Evolutionary conservation across 768 basidiomycete genomes (phyloP).

Genomic region (Pulveroboletus sp.): DNA sequence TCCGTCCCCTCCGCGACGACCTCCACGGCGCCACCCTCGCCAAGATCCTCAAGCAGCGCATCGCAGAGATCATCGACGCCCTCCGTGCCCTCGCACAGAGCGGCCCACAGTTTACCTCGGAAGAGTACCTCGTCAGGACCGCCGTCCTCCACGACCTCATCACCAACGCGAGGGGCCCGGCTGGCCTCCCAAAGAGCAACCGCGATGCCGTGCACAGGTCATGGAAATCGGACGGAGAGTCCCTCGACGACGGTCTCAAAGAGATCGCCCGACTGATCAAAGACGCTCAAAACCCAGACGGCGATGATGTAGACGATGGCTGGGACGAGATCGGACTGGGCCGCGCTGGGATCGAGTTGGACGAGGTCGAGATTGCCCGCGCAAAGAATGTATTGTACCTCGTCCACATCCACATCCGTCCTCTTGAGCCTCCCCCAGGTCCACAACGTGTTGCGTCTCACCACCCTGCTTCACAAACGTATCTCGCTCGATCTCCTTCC

Average conservation of each 20-base stretch:
- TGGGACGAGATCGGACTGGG: constrained; percentile 60
- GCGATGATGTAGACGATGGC: constrained; percentile 40
- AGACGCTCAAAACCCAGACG: constrained; percentile 25
- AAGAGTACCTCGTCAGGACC: constrained; percentile 54
- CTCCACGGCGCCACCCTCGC: constrained; percentile 45
- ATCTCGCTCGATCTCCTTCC: constrained; percentile 50
- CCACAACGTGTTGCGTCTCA: constrained; percentile 56
- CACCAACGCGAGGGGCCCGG: constrained; percentile 41
- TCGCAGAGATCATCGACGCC: constrained; percentile 41
- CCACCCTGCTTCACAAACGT: constrained; percentile 59
- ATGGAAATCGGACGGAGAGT: constrained; percentile 49
- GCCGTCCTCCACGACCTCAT: constrained; percentile 63
- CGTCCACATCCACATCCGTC: background rate
- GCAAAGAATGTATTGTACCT: constrained; percentile 49
- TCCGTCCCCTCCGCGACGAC: constrained; percentile 37
- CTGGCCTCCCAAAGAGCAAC: constrained; percentile 56
- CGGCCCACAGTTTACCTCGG: constrained; percentile 21
- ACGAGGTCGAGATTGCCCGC: constrained; percentile 48
- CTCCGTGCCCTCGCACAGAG: constrained; percentile 41
- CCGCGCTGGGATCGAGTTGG: constrained; percentile 40
- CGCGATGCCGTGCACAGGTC: constrained; percentile 50
- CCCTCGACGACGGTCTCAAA: constrained; percentile 56
- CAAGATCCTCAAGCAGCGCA: constrained; percentile 40
- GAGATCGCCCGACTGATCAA: constrained; percentile 58
- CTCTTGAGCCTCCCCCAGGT: constrained; percentile 37